phyloP scores from a whole-genome alignment of 768 basidiomycete genomes.

The Strobilomyces echinocephalus region DNA sequence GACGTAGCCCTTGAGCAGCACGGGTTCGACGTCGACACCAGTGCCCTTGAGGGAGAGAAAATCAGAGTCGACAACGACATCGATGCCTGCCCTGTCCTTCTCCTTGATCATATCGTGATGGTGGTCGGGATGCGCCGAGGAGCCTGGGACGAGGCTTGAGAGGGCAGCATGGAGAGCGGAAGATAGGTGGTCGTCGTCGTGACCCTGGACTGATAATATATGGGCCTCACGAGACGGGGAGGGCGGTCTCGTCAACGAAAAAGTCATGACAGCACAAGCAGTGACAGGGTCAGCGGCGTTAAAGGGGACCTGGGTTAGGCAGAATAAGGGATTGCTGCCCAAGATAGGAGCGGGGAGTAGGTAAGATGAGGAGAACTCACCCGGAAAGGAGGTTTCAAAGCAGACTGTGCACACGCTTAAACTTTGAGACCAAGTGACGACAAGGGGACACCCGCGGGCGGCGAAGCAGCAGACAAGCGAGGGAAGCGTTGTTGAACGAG shows the following conservation, averaged over 20 bases:
- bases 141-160: constrained; percentile 23
- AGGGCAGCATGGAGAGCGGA: constrained; percentile 38
- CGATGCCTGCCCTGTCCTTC: constrained; percentile 53
- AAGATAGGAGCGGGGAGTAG: background rate
- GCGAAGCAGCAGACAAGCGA: background rate
- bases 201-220: constrained; percentile 23
- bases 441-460: background rate
- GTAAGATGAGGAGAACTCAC: background rate
- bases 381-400: constrained; percentile 7
- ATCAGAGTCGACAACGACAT: constrained; percentile 72
- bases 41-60: constrained; percentile 70
- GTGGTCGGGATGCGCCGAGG: constrained; percentile 19
- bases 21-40: constrained; percentile 80
- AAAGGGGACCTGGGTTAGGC: constrained; percentile 6
- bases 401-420: background rate
- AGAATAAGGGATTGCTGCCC: background rate
- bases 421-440: background rate
- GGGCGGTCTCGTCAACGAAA: constrained; percentile 32
- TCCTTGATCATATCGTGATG: constrained; percentile 41
- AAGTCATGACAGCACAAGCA: constrained; percentile 28
- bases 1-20: constrained; percentile 75
- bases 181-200: constrained; percentile 33
- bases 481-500: background rate
- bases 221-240: constrained; percentile 24
- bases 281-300: constrained; percentile 8